Base-by-base conservation (phyloP, 768 basidiomycete species). In the Melanogaster broomeanus region DNA sequence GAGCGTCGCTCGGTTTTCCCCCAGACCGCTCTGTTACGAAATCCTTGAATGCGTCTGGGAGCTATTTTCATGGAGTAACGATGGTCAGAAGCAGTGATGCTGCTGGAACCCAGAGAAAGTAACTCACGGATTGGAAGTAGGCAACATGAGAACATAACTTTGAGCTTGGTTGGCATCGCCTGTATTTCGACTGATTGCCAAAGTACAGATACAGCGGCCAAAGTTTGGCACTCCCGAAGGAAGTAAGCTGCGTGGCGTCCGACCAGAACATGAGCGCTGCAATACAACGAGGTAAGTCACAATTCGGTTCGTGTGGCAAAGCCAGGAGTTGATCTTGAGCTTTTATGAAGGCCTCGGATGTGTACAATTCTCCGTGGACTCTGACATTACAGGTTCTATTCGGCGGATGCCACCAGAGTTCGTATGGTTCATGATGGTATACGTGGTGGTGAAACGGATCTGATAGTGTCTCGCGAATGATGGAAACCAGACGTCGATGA, bases 251-350 rank as follows among this genome's bases (percentile, higher is more conserved):
- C 8, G 66, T 71, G 0, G 55, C 19, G 56, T 74, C 69, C 0
- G 69, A 72, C 51, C 60, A 64, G 41, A 67, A 52, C 63, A 71
- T 68, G 8, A n/a, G n/a, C n/a, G n/a, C n/a, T n/a, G n/a, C n/a
- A n/a, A n/a, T n/a, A n/a, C n/a, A n/a, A n/a, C n/a, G n/a, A n/a
- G n/a, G n/a, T n/a, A n/a, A n/a, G n/a, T n/a, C n/a, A n/a, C n/a
- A n/a, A n/a, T n/a, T n/a, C 3, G 52, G 46, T n/a, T 65, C 63
- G 7, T 35, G 45, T 6, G 60, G 48, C 2, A 51, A 58, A 21
- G 55, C 38, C 22, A 58, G 55, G 6, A 61, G 47, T 27, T 45
- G 41, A 3, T 49, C 8, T n/a, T 61, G 55, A 2, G 42, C 40
- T 27, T 56, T 56, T 10, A 60, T 33, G 25, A 51, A 42, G 3